Base-by-base conservation (phyloP, 208 protist species). In the Strigomonas galati region DNA sequence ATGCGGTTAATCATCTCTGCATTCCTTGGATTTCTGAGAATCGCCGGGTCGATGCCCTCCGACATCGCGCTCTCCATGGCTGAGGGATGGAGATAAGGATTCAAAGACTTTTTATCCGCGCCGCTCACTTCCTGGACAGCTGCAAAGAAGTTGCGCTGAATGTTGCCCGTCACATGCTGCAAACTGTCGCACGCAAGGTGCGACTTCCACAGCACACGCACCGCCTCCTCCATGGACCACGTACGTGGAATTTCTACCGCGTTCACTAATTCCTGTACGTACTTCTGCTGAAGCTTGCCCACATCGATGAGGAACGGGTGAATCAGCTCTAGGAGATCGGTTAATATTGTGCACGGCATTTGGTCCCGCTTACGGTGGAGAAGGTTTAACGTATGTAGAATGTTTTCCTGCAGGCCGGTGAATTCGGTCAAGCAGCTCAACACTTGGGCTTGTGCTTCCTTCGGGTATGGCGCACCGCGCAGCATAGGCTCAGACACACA, bases 211-310 rank as follows among this genome's bases (percentile, higher is more conserved):
- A 82, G 63, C 14, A 62, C 63, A 61, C 74, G 60, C 43, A 81
- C 28, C 30, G 78, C 58, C 35, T 76, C 60, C 58, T 82, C 73
- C 69, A 82, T 76, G 14, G 72, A 74, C 80, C 82, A 89, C 23
- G 57, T 57, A 0, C 53, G 71, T 19, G 79, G 76, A 0, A 58
- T 44, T 69, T 87, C 76, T 57, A 80, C 77, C 2, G 86, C 75
- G 70, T 92, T 75, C 19, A 92, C 83, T 55, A 92, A 69, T 52
- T 74, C 72, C 74, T 92, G 85, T 17, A 88, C 56, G 55, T 84
- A 83, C 26, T 56, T 44, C n/a, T 78, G 60, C 15, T 84, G 81
- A 43, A 79, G 69, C 10, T 67, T 72, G 23, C 70, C 75, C n/a
- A 71, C 77, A 44, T 86, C 80, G 1, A 77, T 54, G 19, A 86